Base-by-base conservation (phyloP, 1,139 yeast genomes). In the Diutina catenulata region DNA sequence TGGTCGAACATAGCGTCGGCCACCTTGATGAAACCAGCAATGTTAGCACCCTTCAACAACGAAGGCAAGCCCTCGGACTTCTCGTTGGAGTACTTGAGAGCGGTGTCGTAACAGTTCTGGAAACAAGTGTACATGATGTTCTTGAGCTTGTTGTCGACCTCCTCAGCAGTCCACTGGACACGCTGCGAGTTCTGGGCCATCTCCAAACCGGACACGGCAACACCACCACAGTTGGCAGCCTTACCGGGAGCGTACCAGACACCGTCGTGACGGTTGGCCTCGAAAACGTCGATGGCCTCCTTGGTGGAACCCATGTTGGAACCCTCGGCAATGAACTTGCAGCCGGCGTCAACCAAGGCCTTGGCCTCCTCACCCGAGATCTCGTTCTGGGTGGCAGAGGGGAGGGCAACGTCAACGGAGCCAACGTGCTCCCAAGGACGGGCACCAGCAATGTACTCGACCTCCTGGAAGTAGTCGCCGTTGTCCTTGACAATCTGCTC, bases 151-250 rank as follows among this genome's bases (percentile, higher is more conserved):
- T 62, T 59, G 64, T 87, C 96, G 53, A 87, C 96, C 68, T 82
- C 86, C 69, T 84, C 94, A 44, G 76, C 52, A 45, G 94, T 74
- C 95, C 95, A 87, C 49, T 68, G 64, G 48, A 80, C 76, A 72
- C 97, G 83, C 62, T 81, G 93, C 43, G 96, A 86, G 83, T 91
- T 91, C 73, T 91, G 98, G 46, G 97, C 96, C 97, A 91, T 91
- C 74, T 91, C 98, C 51, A 91, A 76, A 60, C 97, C 97, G 45
- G 95, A 86, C 43, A 88, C 96, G 43, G 95, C 95, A 54, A 91
- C 98, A 78, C 97, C 98, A 70, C 97, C 97, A 70, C 94, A 82
- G 78, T 91, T 91, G 57, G 97, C 93, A 53, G 96, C 96, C 76
- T 91, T 91, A 67, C 97, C 97, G 60, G 96, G 96, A 54, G 95